Evolutionary conservation across 176 grass and related monocot genomes (phyloP), one percentile per base, ranked within the genome.

Genomic region (Bolboschoenus planiculmis): DNA sequence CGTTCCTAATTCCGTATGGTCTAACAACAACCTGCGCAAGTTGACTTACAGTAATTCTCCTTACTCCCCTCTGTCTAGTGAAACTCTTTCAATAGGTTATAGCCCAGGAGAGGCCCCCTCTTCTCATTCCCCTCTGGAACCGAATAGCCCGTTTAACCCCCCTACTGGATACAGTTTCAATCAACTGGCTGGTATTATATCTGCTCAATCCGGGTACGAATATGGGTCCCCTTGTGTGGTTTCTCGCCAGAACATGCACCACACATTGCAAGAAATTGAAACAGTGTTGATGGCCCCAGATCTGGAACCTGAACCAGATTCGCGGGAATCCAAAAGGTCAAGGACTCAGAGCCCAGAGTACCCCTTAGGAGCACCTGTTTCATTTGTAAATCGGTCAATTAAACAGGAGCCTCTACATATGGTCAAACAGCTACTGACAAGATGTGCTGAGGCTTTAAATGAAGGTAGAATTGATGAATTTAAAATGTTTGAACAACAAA

Each of bases 251-350:
- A 95, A 90, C 87, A 93, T 98, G 85, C 92, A 88, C 88, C 87
- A 95, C 54, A 70, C 92, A 9, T 84, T 98, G 42, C 90, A 88
- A 54, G 88, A 98, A 79, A 90, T 98, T 85, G 96, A 98, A 62
- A 93, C 89, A n/a, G 90, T 87, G 91, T 89, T 98, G 50, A 98
- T 98, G 96, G 92, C 92, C 50, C 89, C 96, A 61, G 96, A 98
- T 59, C 79, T 68, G 8, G 89, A 90, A 79, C 81, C 50, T 11
- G 92, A 95, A 81, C 89, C 87, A 51, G 48, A 77, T 88, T 83
- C 81, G 81, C 66, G 90, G 56, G 85, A 80, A 40, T 85, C 84
- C 72, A 89, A 95, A 82, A 78, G 75, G 29, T 91, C 89, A 3
- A 94, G 90, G 83, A 91, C 89, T 60, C 94, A 91, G 89, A 98